Evolutionary conservation across 352 stramenopile genomes (phyloP).

Genomic region (Globisporangium paddicum): DNA sequence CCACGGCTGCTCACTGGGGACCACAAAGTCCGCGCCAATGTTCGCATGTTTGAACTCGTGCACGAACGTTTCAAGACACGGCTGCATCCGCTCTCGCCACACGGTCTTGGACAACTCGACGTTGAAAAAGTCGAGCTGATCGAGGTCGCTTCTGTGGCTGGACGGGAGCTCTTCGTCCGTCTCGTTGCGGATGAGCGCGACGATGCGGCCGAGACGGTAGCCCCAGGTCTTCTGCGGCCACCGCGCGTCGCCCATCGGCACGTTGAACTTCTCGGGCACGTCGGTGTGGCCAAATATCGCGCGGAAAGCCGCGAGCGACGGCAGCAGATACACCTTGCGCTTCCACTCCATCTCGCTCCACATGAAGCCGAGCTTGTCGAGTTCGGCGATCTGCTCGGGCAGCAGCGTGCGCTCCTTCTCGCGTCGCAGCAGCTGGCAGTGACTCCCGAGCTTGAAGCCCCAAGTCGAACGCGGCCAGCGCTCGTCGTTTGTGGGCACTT

Average conservation of each 20-base stretch:
- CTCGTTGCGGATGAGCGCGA: constrained; percentile 14
- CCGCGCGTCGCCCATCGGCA: constrained; percentile 14
- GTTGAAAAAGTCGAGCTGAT: constrained; percentile 42
- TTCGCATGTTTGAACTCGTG: constrained; percentile 27
- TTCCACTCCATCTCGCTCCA: constrained; percentile 72
- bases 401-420: constrained; percentile 41
- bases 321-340: constrained; percentile 50
- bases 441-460: constrained; percentile 86
- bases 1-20: constrained; percentile 49
- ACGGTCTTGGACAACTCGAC: constrained; percentile 15
- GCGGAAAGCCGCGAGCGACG: constrained; percentile 26
- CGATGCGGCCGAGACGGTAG: constrained; percentile 17
- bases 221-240: constrained; percentile 21
- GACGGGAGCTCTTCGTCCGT: not conserved
- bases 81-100: constrained; percentile 36
- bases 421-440: constrained; percentile 87
- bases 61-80: constrained; percentile 30
- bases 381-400: constrained; percentile 20
- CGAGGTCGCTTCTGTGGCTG: constrained; percentile 16
- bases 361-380: constrained; percentile 64
- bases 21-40: constrained; percentile 47
- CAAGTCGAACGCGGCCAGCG: constrained; percentile 84
- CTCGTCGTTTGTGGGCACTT: constrained; percentile 60
- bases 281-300: constrained; percentile 34
- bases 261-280: constrained; percentile 30